These are phyloP conservation scores for Sphaerulina musiva DNA, from an alignment of 2,329 filamentous ascomycete species.

Conservation along the genomic window DNA sequence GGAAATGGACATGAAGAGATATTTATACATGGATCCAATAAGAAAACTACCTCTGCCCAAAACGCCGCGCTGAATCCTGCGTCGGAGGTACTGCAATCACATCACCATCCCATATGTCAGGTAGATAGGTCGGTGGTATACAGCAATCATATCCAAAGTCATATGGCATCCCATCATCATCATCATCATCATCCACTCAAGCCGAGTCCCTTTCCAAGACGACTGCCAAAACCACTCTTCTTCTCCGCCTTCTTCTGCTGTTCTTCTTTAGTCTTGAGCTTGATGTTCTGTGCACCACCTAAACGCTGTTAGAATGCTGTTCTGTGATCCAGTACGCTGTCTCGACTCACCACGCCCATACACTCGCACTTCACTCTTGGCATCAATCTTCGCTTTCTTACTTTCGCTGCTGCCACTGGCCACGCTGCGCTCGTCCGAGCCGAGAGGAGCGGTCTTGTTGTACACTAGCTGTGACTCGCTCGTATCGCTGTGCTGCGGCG, in stretches of 20 bases:
- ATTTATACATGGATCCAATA: no score
- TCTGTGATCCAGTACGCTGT: constrained; percentile 7
- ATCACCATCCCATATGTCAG: no score
- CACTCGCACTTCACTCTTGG: constrained; percentile 46
- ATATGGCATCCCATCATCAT: not conserved
- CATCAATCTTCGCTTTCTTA: constrained; percentile 42
- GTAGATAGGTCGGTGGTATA: no score
- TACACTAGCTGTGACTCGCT: constrained; percentile 22
- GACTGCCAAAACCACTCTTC: constrained; percentile 11
- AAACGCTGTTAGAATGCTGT: constrained; percentile 22
- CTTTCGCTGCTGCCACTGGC: constrained; percentile 27
- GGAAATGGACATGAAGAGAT: no score
- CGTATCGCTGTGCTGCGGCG: constrained; percentile 9
- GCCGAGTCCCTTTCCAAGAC: constrained; percentile 14
- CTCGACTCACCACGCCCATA: constrained; percentile 50
- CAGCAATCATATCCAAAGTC: no score
- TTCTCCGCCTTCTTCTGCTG: constrained; percentile 24
- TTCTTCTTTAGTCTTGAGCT: constrained; percentile 42
- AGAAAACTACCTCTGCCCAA: no score
- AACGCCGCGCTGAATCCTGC: no score
- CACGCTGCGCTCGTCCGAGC: constrained; percentile 26
- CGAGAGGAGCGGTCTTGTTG: constrained; percentile 29
- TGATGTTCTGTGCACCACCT: constrained; percentile 50
- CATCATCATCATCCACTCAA: not conserved
- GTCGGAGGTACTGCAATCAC: no score